Base-by-base conservation (phyloP, 345 rosid genomes). In the Camelina neglecta region DNA sequence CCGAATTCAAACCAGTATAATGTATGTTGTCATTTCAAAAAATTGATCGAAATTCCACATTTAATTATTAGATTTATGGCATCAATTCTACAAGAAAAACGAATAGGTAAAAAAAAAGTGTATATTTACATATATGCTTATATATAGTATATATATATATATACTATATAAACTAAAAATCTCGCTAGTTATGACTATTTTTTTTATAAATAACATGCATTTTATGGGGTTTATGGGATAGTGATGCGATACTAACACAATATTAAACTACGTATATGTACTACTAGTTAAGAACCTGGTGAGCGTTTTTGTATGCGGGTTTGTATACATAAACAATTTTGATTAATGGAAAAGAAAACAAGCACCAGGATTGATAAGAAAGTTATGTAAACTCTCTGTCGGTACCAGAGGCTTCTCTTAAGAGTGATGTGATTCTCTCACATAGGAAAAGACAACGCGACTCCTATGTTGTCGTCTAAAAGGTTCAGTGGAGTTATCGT, bases 401-500 rank as follows among this genome's bases (percentile, higher is more conserved):
- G 26, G 38, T 35, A 71, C 35, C 18, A 60, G 67, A 60, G 59
- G 38, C 68, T 61, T 61, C 20, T 4, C 51, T 24, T 50, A 8
- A 41, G 33, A 21, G 35, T 59, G 74, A 71, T 71, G 48, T 51
- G 57, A 18, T 18, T 57, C 44, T 69, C 44, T 21, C 31, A 56
- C 7, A 10, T 65, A 42, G 50, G 75, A 72, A 35, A 72, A 38
- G 69, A 72, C 68, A 50, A 50, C 2, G 2, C 18, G 39, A 36
- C 56, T 70, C 65, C 45, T 47, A 59, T 41, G 47, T 18, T 71
- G 58, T 59, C 53, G 42, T 72, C 38, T 38, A 50, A 59, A 70
- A 50, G 51, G 13, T 33, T 50, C 16, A 61, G 75, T 72, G 75
- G 75, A 61, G 16, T 38, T 50, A 39, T 61, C 42, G 42, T 72